A percentile compares a stretch with the other conserved stretches of the same genome.
phyloP scores from a whole-genome alignment of 495 filamentous ascomycete species.

The Cryomyces minteri region DNA sequence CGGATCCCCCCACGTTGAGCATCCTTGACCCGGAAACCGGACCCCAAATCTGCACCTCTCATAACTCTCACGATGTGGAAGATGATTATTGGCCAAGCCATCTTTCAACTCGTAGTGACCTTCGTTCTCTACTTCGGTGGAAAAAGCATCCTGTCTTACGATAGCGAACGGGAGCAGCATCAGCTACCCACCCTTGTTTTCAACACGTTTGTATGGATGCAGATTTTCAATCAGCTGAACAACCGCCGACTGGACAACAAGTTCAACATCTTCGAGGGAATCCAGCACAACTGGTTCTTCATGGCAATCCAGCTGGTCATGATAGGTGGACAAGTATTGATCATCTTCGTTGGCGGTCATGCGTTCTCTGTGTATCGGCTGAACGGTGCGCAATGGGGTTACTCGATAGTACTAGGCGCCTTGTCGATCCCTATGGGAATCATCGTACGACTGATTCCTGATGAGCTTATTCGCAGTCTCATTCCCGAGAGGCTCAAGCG shows the following conservation, averaged over 20 bases:
- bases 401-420: slow-evolving; percentile 50
- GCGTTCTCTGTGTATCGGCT: slow-evolving; percentile 48
- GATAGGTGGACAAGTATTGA: slow-evolving; percentile 62
- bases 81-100: slow-evolving; percentile 76
- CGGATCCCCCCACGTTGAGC: slow-evolving; percentile 53
- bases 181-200: slow-evolving; percentile 55
- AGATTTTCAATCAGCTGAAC: slow-evolving; percentile 82
- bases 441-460: slow-evolving; percentile 56
- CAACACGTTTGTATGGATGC: slow-evolving; percentile 92
- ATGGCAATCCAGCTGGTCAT: slow-evolving; percentile 67
- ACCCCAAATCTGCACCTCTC: slow-evolving; percentile 56
- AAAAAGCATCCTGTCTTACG: slow-evolving; percentile 38
- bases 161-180: slow-evolving; percentile 14
- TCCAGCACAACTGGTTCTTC: slow-evolving; percentile 66
- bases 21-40: slow-evolving; percentile 57
- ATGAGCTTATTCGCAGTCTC: slow-evolving; percentile 37
- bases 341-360: slow-evolving; percentile 55
- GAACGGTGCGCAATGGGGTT: slow-evolving; percentile 52
- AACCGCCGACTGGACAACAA: slow-evolving; percentile 75
- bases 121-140: slow-evolving; percentile 65
- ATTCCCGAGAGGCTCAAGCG: slow-evolving; percentile 24
- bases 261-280: slow-evolving; percentile 78
- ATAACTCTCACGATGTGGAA: slow-evolving; percentile 82
- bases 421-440: slow-evolving; percentile 55
- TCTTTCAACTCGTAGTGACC: slow-evolving; percentile 68